Base-by-base conservation (phyloP, 345 rosid genomes). In the Bruguiera sexangula region DNA sequence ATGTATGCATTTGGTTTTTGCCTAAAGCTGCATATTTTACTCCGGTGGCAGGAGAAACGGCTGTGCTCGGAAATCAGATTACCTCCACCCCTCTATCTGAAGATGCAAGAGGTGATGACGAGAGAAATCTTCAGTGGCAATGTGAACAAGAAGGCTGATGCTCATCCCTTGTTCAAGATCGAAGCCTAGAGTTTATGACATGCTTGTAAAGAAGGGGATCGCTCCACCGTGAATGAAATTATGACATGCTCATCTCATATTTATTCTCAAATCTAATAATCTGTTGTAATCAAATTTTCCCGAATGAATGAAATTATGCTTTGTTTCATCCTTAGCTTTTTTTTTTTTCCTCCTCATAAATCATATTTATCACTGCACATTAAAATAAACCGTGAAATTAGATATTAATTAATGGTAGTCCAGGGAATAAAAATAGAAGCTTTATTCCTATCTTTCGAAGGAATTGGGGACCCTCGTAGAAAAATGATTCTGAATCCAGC, bases 131-230 rank as follows among this genome's bases (percentile, higher is more conserved):
- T 95, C 77, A 83, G 78, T 36, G 96, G 98, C 59, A 92, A 82
- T 54, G 73, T 95, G 27, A 76, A 81, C 1, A 90, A 85, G 83
- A 95, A 90, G 78, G 71, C 88, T 0, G 99, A 95, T 75, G 97
- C 93, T 37, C 82, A 88, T 80, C 79, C 76, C 54, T 67, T 94
- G 66, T 94, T 94, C 89, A 85, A 82, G 90, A 79, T 90, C 10
- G 99, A 95, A 36, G 73, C 94, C 19, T 52, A 74, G 91, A 53
- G 96, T 95, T 22, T 92, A 92, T 68, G 97, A 95, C 62, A 88
- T 92, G 87, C 94, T 95, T 50, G 96, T 92, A 78, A 89, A 86
- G 76, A 95, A 95, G 78, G 99, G 98, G 51, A 84, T 95, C 73
- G 96, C 97, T 72, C 87, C 74, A 2, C 86, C 86, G 4, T 88